phyloP scores from a whole-genome alignment of 2,329 filamentous ascomycete species.

The Daldinia eschscholtzii region DNA sequence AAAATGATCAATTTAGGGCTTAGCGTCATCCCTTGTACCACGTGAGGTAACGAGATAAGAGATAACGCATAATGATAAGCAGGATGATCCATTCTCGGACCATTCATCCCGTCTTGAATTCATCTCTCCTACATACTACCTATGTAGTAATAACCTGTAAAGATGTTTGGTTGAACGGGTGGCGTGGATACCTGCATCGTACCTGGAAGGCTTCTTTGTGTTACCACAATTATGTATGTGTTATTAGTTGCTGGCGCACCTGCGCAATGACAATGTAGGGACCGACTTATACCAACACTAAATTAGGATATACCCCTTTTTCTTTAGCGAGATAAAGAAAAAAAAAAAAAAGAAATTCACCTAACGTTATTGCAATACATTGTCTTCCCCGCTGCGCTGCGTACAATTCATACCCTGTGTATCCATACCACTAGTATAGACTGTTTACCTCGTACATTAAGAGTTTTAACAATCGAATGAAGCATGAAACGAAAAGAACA shows the following conservation, averaged over 20 bases:
- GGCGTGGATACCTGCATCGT: neutral
- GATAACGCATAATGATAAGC: neutral
- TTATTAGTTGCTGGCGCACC: no score
- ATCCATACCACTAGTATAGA: neutral
- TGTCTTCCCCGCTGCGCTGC: neutral
- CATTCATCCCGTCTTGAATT: neutral
- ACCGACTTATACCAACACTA: no score
- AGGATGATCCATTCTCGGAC: neutral
- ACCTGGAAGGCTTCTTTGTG: neutral
- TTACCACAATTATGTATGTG: neutral
- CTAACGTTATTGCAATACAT: neutral
- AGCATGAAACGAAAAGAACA: neutral
- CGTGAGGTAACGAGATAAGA: conserved; percentile 5
- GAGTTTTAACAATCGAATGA: neutral
- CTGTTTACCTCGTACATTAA: conserved; percentile 1
- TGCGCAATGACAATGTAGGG: no score
- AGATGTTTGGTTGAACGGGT: neutral
- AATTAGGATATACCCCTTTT: neutral
- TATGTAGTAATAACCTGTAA: no score
- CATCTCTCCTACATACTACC: no score
- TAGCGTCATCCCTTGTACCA: conserved; percentile 12
- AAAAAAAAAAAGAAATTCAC: neutral
- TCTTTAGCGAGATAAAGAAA: neutral
- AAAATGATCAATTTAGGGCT: conserved; percentile 8
- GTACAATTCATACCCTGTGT: neutral